phyloP scores from a whole-genome alignment of 768 basidiomycete species.

The Sarcodon sp. region DNA sequence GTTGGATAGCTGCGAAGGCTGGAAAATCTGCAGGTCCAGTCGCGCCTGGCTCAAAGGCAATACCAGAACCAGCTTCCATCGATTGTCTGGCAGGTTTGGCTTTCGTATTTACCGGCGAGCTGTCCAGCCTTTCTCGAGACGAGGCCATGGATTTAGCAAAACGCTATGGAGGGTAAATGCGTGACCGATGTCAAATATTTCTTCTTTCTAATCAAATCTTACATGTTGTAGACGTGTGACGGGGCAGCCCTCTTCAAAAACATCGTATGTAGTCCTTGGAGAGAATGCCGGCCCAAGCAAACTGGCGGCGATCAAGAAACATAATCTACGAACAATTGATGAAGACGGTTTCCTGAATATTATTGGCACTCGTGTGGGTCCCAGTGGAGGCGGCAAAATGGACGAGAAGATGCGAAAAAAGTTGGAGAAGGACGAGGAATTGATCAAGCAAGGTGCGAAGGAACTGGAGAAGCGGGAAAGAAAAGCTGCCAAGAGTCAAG shows the following conservation, averaged over 20 bases:
- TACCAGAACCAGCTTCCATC: constrained; percentile 62
- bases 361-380: constrained; percentile 59
- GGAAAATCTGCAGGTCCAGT: constrained; percentile 47
- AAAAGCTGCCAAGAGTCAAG: constrained; percentile 26
- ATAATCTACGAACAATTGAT: constrained; percentile 56
- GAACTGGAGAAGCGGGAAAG: constrained; percentile 71
- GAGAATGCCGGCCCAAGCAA: constrained; percentile 83
- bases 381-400: constrained; percentile 12
- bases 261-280: constrained; percentile 82
- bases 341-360: constrained; percentile 85
- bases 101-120: constrained; percentile 93
- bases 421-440: constrained; percentile 66
- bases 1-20: constrained; percentile 42
- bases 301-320: constrained; percentile 75
- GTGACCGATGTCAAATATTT: not conserved
- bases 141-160: constrained; percentile 84
- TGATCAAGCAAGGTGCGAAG: constrained; percentile 58
- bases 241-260: constrained; percentile 78
- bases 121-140: constrained; percentile 77
- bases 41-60: constrained; percentile 41
- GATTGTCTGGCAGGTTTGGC: constrained; percentile 78
- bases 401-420: constrained; percentile 80
- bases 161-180: constrained; percentile 76
- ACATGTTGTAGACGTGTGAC: constrained; percentile 60
- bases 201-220: not conserved